A percentile compares a stretch with the other conserved stretches of the same genome.
phyloP scores from a whole-genome alignment of 2,329 filamentous ascomycete genomes.

The Aphanoascus verrucosus region DNA sequence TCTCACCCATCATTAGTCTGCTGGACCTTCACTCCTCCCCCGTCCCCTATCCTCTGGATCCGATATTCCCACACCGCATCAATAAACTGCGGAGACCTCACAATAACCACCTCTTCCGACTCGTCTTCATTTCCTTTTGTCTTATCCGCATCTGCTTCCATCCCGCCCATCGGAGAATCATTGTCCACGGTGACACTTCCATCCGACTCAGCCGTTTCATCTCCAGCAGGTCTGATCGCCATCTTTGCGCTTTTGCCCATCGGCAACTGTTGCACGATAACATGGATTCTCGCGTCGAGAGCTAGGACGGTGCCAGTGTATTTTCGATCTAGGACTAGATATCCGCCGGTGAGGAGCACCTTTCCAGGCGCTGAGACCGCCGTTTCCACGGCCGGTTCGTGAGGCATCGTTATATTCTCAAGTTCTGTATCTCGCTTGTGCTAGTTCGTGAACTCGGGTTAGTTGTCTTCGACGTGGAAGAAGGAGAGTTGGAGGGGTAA shows the following conservation, averaged over 20 bases:
- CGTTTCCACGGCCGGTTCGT: constrained; percentile 23
- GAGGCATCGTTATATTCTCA: constrained; percentile 6
- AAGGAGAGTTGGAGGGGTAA: constrained; percentile 3
- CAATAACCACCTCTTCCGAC: constrained; percentile 59
- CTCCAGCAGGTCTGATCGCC: constrained; percentile 14
- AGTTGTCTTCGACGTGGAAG: not conserved
- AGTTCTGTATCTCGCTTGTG: not conserved
- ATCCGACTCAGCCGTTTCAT: constrained; percentile 2
- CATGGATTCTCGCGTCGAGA: constrained; percentile 54
- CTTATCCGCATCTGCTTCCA: not conserved
- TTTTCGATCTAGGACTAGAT: constrained; percentile 78
- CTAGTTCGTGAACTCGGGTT: not conserved
- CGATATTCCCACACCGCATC: constrained; percentile 82
- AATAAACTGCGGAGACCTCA: constrained; percentile 83
- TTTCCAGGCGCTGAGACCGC: constrained; percentile 90
- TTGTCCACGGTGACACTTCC: not conserved
- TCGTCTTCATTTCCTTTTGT: constrained; percentile 1
- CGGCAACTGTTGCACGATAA: constrained; percentile 45
- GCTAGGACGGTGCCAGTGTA: constrained; percentile 66
- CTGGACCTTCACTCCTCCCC: constrained; percentile 70
- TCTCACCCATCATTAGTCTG: constrained; percentile 45
- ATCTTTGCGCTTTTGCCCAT: constrained; percentile 22
- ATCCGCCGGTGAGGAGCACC: constrained; percentile 87
- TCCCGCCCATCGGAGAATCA: not conserved
- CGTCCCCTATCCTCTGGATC: constrained; percentile 56